A percentile compares a stretch with the other conserved stretches of the same genome.
phyloP scores from a whole-genome alignment of 2,329 filamentous ascomycete genomes.

The Geoglossum cookeanum region DNA sequence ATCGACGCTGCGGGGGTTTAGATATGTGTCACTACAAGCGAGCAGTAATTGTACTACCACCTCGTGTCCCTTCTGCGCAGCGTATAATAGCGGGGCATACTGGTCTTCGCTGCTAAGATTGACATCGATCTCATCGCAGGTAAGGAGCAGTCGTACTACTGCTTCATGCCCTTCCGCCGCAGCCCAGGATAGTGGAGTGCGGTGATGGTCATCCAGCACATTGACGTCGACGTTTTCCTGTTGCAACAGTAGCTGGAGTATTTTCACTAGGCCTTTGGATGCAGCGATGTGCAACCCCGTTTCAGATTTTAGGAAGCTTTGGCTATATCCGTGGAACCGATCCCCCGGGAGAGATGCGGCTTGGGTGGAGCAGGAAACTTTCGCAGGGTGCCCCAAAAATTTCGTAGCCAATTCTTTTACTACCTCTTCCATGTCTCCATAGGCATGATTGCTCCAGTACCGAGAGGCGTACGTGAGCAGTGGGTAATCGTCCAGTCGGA shows the following conservation, averaged over 20 bases:
- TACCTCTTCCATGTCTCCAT: neutral
- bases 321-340: neutral
- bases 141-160: neutral
- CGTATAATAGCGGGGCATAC: too few species aligned
- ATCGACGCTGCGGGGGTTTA: too few species aligned
- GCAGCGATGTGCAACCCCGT: neutral
- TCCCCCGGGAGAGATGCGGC: neutral
- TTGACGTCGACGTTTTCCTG: constrained; percentile 3
- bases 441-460: neutral
- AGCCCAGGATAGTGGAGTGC: neutral
- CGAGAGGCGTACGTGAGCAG: neutral
- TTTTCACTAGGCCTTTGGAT: neutral
- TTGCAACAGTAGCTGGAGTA: neutral
- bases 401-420: neutral
- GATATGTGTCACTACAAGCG: too few species aligned
- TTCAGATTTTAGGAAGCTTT: neutral
- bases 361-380: neutral
- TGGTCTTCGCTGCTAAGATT: too few species aligned
- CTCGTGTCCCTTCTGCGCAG: too few species aligned
- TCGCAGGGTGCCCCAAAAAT: neutral
- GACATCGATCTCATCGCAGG: too few species aligned
- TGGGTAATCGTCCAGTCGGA: neutral
- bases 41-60: too few species aligned
- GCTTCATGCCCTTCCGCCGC: neutral
- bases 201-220: constrained; percentile 7